Percentiles rank a stretch among this genome's conserved stretches.
Conservation (phyloP, 192 early-diverging fungal genomes). For the Coemansia furcata region DNA sequence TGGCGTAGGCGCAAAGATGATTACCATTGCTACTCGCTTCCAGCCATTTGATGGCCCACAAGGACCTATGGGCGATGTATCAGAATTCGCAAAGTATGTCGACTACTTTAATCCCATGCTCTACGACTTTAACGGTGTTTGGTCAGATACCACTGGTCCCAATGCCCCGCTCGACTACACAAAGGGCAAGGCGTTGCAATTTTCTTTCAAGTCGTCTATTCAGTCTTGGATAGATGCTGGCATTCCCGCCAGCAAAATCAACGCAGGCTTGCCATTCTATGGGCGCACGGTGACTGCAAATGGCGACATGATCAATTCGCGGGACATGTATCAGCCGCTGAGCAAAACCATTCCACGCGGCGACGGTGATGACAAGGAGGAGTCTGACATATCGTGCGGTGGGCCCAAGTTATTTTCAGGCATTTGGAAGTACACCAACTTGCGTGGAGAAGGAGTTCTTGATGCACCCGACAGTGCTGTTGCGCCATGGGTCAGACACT, state of each 20-base stretch:
- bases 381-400: conserved; percentile 36
- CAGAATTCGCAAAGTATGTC: conserved; percentile 58
- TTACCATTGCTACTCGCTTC: conserved; percentile 64
- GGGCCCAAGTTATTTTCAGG: conserved; percentile 56
- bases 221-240: conserved; percentile 58
- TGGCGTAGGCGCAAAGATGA: conserved; percentile 44
- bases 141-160: conserved; percentile 60
- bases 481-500: conserved; percentile 59
- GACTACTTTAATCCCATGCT: conserved; percentile 69
- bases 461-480: conserved; percentile 46
- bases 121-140: conserved; percentile 66
- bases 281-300: conserved; percentile 55
- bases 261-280: conserved; percentile 62
- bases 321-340: conserved; percentile 41
- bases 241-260: conserved; percentile 59
- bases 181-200: conserved; percentile 28
- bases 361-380: conserved; percentile 55
- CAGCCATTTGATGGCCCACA: conserved; percentile 58
- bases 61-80: conserved; percentile 56
- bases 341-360: conserved; percentile 53
- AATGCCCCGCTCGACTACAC: conserved; percentile 58
- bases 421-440: conserved; percentile 64
- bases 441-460: conserved; percentile 59
- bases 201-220: conserved; percentile 50
- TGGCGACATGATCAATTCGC: conserved; percentile 19